These are phyloP conservation scores for Penicillium robsamsonii DNA, from an alignment of 495 filamentous ascomycete species.

Conservation along the genomic window DNA sequence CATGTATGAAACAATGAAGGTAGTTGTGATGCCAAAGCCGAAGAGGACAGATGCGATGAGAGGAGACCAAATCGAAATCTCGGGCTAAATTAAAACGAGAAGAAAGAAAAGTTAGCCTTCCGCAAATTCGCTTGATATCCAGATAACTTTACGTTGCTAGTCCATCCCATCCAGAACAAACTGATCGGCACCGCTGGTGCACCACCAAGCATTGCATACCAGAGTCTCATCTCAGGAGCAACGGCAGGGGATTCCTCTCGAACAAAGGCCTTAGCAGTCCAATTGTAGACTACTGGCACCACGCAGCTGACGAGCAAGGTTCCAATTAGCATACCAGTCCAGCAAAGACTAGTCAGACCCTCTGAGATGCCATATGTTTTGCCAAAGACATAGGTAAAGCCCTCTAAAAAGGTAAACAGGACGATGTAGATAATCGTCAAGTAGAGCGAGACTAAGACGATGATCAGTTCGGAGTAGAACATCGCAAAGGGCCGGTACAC, in stretches of 20 bases:
- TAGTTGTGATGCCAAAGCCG: conserved; percentile 47
- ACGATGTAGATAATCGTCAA: conserved; percentile 59
- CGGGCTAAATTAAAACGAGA: conserved; percentile 21
- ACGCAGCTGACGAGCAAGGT: conserved; percentile 40
- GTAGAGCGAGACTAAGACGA: conserved; percentile 51
- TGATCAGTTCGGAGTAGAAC: conserved; percentile 39
- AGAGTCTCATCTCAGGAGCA: conserved; percentile 56
- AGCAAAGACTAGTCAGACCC: conserved; percentile 50
- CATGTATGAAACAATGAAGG: conserved; percentile 48
- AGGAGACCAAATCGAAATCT: conserved; percentile 55
- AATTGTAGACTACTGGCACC: conserved; percentile 47
- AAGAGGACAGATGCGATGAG: conserved; percentile 46
- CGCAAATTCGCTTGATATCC: not conserved
- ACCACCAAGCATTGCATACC: conserved; percentile 55
- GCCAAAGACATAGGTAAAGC: conserved; percentile 59
- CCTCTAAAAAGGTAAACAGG: conserved; percentile 60
- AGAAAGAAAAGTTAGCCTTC: not conserved
- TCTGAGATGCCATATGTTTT: conserved; percentile 51
- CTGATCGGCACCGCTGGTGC: conserved; percentile 52
- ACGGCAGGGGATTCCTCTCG: too few species aligned
- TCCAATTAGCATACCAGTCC: conserved; percentile 54
- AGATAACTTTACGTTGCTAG: conserved; percentile 32
- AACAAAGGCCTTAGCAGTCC: conserved; percentile 14
- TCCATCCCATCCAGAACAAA: conserved; percentile 66
- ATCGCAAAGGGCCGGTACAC: conserved; percentile 41